Conservation (phyloP, 768 basidiomycete genomes). For the Astraeus odoratus region DNA sequence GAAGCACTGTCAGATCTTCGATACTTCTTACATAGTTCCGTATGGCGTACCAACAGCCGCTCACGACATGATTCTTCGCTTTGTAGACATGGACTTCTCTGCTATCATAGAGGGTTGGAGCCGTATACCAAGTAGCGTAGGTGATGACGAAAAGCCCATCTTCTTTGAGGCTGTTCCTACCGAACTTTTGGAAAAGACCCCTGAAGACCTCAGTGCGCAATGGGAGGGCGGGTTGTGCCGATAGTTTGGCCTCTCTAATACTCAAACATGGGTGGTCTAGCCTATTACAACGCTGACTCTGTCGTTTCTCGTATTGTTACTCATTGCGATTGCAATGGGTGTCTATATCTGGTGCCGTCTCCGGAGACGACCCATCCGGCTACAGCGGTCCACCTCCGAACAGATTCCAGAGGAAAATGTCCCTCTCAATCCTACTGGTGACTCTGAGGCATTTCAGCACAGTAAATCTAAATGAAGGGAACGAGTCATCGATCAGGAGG, state of each 20-base stretch:
- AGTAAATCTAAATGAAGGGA: too few species aligned
- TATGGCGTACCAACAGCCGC: conserved; percentile 81
- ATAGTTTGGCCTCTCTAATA: background rate
- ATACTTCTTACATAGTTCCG: conserved; percentile 95
- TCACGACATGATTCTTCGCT: conserved; percentile 98
- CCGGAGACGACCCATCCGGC: conserved; percentile 23
- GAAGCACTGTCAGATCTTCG: conserved; percentile 54
- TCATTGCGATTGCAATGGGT: conserved; percentile 41
- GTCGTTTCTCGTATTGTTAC: conserved; percentile 75
- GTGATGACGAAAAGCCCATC: conserved; percentile 59
- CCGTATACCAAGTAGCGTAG: conserved; percentile 73
- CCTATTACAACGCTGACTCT: conserved; percentile 93
- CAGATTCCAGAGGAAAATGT: conserved; percentile 53
- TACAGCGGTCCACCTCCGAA: background rate
- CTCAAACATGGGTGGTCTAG: conserved; percentile 34
- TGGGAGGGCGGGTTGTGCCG: conserved; percentile 66
- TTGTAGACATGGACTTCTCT: conserved; percentile 89
- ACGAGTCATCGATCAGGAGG: conserved; percentile 28
- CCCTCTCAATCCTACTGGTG: too few species aligned
- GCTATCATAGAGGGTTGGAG: conserved; percentile 76
- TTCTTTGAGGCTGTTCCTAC: conserved; percentile 40
- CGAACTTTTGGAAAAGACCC: conserved; percentile 44
- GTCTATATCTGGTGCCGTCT: conserved; percentile 74
- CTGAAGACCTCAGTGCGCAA: conserved; percentile 76
- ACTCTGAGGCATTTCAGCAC: too few species aligned